Percentiles rank a stretch among this genome's conserved stretches.
These are phyloP conservation scores for Sporothrix phasma DNA, from an alignment of 2,329 filamentous ascomycete genomes.

Conservation along the genomic window DNA sequence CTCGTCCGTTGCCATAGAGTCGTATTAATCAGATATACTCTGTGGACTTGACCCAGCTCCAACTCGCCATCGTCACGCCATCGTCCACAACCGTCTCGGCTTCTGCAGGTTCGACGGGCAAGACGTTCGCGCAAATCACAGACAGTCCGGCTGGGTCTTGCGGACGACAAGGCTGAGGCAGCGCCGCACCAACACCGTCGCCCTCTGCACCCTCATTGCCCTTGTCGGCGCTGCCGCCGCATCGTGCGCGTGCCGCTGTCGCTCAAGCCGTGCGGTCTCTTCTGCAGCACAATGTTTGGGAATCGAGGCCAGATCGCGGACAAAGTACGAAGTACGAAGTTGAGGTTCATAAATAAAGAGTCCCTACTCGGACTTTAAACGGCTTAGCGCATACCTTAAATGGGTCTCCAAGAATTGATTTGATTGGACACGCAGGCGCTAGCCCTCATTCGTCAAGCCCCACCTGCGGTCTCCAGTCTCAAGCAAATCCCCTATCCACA, in stretches of 20 bases:
- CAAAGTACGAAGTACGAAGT: no score
- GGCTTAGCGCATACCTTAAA: no score
- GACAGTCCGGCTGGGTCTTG: slow-evolving; percentile 14
- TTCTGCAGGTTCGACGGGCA: neutral
- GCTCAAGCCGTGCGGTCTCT: neutral
- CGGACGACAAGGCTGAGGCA: neutral
- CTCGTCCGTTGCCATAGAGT: slow-evolving; percentile 11
- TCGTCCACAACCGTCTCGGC: neutral
- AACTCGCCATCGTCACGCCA: neutral
- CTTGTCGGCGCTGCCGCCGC: slow-evolving; percentile 1
- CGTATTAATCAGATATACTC: slow-evolving; percentile 11
- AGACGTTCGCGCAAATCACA: slow-evolving; percentile 12
- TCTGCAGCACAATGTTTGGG: no score
- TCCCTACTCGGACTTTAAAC: no score
- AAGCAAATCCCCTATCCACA: no score
- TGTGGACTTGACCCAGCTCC: neutral
- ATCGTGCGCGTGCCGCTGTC: neutral
- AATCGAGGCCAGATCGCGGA: no score
- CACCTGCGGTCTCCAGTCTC: no score
- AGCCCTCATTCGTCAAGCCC: no score
- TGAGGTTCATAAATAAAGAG: no score
- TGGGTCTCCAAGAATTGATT: no score
- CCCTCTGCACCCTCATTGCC: neutral
- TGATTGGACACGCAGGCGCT: no score
- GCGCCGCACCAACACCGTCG: neutral